Evolutionary conservation across 192 early-diverging fungal species (phyloP), one percentile per base, ranked within the genome.

Genomic region (Umbelopsis isabellina): DNA sequence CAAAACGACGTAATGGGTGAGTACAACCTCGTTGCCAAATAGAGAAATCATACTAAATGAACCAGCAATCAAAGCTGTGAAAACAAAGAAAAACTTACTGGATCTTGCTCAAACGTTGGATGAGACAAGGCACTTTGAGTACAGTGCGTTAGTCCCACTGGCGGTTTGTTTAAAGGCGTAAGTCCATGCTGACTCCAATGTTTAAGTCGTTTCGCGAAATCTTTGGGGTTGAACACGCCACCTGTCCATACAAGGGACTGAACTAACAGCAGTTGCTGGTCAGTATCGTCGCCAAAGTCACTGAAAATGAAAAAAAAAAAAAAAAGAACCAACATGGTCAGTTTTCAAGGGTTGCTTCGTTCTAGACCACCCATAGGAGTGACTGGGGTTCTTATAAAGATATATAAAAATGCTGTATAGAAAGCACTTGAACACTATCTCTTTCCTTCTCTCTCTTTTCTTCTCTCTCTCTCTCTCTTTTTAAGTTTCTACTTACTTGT

Each of bases 221-320:
- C 77, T 51, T 71, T 66, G 9, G 68, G 58, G 51, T 87, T 78
- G 18, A 91, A 82, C 7, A 70, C 33, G 0, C 83, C 89, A 72
- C 81, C 75, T n/a, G 67, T 50, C 16, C 77, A 72, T 22, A 85
- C 68, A 37, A 90, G 64, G 33, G 85, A 79, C 50, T 88, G 76
- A 10, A 87, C 69, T 4, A 91, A 23, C 15, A 90, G 72, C 21
- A 91, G 52, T 41, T 80, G 71, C 65, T 91, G 90, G 65, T 91
- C 90, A 46, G 84, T 79, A 72, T 85, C 83, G 65, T 83, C 85
- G 41, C 65, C 68, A 79, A 76, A 82, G 41, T 76, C 74, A 73
- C 72, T 81, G n/a, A n/a, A n/a, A n/a, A 68, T 33, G 35, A 51
- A 13, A 51, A 35, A 66, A 47, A 65, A n/a, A 13, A 2, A 22